phyloP scores from a whole-genome alignment of 768 basidiomycete genomes.

The Boletus tomentosulus region DNA sequence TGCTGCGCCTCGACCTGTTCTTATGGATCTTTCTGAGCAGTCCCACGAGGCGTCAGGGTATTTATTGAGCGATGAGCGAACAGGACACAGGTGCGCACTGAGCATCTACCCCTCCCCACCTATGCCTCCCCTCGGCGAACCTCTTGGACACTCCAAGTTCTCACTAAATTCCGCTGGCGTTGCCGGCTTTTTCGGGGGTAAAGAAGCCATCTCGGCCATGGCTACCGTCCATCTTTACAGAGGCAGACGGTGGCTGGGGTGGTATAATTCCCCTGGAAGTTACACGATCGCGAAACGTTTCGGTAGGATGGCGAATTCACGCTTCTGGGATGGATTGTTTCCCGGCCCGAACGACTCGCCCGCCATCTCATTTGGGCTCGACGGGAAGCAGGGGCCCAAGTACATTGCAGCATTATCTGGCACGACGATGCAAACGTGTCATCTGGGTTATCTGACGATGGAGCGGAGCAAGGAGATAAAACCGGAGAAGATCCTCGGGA shows the following conservation, averaged over 20 bases:
- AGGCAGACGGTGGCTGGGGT: constrained; percentile 32
- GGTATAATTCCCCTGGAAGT: constrained; percentile 36
- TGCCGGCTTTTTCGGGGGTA: constrained; percentile 34
- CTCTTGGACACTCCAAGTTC: constrained; percentile 12
- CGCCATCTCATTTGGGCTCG: constrained; percentile 25
- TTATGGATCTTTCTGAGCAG: not conserved
- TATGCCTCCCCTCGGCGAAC: constrained; percentile 11
- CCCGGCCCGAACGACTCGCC: constrained; percentile 27
- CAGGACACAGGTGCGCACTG: not conserved
- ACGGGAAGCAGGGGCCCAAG: constrained; percentile 26
- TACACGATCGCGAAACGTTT: constrained; percentile 31
- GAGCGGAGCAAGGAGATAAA: constrained; percentile 6
- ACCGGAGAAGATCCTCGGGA: not conserved
- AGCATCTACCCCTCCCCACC: not conserved
- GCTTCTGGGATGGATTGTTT: constrained; percentile 32
- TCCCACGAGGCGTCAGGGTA: not conserved
- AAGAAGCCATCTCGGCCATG: constrained; percentile 37
- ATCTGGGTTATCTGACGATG: constrained; percentile 27
- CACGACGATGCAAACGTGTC: constrained; percentile 23
- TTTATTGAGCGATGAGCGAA: not conserved
- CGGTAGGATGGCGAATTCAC: constrained; percentile 27
- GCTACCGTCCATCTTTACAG: constrained; percentile 28
- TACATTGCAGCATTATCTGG: constrained; percentile 30
- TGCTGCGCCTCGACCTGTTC: not conserved
- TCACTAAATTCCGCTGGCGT: constrained; percentile 28